Percentiles rank a stretch among this genome's conserved stretches.
Evolutionary conservation across 495 filamentous ascomycete genomes (phyloP).

Genomic region (Penicilliopsis zonata): DNA sequence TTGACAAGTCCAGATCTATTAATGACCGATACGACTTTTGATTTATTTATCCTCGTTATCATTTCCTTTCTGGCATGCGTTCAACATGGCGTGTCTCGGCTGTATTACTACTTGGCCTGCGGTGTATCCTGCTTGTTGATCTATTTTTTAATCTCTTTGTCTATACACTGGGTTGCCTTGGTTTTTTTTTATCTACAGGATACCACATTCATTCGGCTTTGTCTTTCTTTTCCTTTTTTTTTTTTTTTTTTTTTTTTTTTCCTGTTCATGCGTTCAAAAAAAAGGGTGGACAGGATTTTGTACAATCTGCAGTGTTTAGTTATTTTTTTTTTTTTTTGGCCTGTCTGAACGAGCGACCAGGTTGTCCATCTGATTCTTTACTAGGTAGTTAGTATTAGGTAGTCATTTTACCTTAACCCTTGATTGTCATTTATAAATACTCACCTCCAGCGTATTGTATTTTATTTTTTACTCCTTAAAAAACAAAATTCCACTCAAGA

Average conservation of each 20-base stretch:
- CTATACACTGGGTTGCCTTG: too few species aligned
- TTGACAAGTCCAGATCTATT: slow-evolving; percentile 17
- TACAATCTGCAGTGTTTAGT: too few species aligned
- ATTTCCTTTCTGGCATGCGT: slow-evolving; percentile 10
- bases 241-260: slow-evolving; percentile 9
- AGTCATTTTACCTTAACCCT: too few species aligned
- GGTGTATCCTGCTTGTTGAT: slow-evolving; percentile 1
- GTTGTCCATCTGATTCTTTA: too few species aligned
- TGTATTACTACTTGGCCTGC: slow-evolving; percentile 1
- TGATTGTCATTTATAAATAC: too few species aligned
- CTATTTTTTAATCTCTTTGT: slow-evolving; percentile 7
- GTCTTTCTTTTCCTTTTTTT: slow-evolving; percentile 9
- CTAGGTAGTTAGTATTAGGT: too few species aligned
- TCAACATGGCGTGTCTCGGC: slow-evolving; percentile 8
- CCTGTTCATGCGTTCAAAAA: too few species aligned
- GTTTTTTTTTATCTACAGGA: slow-evolving; percentile 10
- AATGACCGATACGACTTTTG: slow-evolving; percentile 26
- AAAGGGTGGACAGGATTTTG: slow-evolving; percentile 3
- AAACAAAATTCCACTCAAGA: too few species aligned
- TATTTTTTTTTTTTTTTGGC: too few species aligned
- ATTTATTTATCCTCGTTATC: slow-evolving; percentile 8
- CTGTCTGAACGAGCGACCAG: too few species aligned
- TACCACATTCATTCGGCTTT: slow-evolving; percentile 15
- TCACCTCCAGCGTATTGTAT: too few species aligned
- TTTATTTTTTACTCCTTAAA: too few species aligned